Conservation (phyloP, 2,329 filamentous ascomycete species). For the Pyrenophora teres region DNA sequence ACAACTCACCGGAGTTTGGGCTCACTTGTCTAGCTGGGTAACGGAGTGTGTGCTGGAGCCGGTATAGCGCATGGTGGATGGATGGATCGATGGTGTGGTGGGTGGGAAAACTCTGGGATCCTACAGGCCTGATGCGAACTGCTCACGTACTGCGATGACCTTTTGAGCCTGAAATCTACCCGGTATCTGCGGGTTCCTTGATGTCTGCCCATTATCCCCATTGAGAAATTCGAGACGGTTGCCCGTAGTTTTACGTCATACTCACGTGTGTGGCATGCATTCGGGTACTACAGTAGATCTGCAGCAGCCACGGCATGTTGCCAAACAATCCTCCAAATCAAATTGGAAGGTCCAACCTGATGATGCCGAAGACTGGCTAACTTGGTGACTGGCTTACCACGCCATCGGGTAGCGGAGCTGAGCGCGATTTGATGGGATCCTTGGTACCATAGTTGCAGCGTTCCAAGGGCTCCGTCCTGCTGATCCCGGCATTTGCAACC, state of each 20-base stretch:
- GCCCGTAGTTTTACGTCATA: no score
- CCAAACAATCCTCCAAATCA: not conserved
- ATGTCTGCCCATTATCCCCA: no score
- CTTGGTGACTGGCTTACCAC: slow-evolving; percentile 10
- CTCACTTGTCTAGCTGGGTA: not conserved
- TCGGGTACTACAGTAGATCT: no score
- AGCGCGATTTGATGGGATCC: slow-evolving; percentile 11
- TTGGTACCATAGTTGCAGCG: not conserved
- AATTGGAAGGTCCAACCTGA: not conserved
- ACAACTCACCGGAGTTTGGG: not conserved
- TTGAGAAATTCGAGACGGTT: no score
- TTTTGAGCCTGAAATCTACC: not conserved
- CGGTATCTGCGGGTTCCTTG: not conserved
- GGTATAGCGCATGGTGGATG: slow-evolving; percentile 1
- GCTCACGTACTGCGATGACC: not conserved
- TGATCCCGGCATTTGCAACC: slow-evolving; percentile 6
- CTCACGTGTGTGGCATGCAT: no score
- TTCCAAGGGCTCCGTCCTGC: not conserved
- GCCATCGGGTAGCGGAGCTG: slow-evolving; percentile 16
- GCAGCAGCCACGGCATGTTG: slow-evolving; percentile 7
- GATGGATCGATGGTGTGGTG: slow-evolving; percentile 3
- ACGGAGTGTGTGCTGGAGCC: not conserved
- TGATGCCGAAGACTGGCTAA: not conserved
- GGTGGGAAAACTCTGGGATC: not conserved
- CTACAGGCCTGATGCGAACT: slow-evolving; percentile 9